Conservation (phyloP, 371 early-diverging fungal genomes). For the Choanephora cucurbitarum region DNA sequence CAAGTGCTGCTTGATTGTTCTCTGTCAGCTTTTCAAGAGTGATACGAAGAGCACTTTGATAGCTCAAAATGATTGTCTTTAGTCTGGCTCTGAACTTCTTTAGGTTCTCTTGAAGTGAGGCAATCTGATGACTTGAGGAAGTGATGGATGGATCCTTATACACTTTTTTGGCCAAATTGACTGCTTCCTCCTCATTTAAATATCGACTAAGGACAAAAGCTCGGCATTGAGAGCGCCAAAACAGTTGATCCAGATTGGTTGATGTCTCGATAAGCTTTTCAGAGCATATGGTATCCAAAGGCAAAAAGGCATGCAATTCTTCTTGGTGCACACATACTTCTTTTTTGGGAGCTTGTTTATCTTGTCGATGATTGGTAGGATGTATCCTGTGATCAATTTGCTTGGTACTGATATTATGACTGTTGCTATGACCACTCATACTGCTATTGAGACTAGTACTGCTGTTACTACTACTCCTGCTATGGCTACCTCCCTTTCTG, state of each 20-base stretch:
- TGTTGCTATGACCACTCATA: not conserved
- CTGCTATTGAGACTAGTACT: too few species aligned
- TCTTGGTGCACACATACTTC: not conserved
- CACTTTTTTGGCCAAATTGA: slow-evolving; percentile 25
- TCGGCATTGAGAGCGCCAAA: slow-evolving; percentile 41
- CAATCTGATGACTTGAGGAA: slow-evolving; percentile 8
- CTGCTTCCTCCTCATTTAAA: slow-evolving; percentile 37
- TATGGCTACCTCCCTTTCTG: too few species aligned
- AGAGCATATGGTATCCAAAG: not conserved
- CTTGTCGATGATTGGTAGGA: too few species aligned
- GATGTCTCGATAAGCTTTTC: slow-evolving; percentile 8
- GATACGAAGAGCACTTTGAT: slow-evolving; percentile 3
- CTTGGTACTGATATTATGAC: not conserved
- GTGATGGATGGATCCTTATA: slow-evolving; percentile 17
- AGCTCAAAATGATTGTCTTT: slow-evolving; percentile 7
- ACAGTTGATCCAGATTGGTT: slow-evolving; percentile 31
- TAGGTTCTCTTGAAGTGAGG: slow-evolving; percentile 20
- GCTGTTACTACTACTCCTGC: too few species aligned
- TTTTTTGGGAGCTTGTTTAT: not conserved
- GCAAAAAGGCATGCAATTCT: not conserved
- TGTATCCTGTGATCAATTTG: too few species aligned
- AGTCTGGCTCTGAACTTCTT: slow-evolving; percentile 18
- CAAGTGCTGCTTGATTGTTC: slow-evolving; percentile 1
- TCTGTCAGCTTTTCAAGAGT: slow-evolving; percentile 3
- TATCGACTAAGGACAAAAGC: slow-evolving; percentile 41